A percentile compares a stretch with the other conserved stretches of the same genome.
phyloP scores from a whole-genome alignment of 495 filamentous ascomycete genomes.

The Entonaema liquescens region DNA sequence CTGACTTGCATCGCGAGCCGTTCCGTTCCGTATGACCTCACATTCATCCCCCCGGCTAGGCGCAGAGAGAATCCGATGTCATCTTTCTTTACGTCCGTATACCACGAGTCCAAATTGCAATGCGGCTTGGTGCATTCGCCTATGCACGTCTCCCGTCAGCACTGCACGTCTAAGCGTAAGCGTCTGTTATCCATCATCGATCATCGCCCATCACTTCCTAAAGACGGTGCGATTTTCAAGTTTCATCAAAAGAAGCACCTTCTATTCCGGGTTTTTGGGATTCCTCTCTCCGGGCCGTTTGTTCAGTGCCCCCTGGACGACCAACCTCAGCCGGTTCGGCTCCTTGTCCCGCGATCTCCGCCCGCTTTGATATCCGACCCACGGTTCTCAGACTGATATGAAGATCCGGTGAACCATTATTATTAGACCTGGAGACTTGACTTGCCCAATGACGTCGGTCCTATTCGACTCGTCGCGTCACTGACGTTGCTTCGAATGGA shows the following conservation, averaged over 20 bases:
- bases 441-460: slow-evolving; percentile 33
- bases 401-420: slow-evolving; percentile 29
- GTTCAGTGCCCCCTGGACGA: slow-evolving; percentile 20
- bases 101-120: slow-evolving; percentile 15
- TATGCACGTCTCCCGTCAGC: slow-evolving; percentile 27
- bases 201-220: neutral
- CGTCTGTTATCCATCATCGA: neutral
- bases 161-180: slow-evolving; percentile 1
- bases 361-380: slow-evolving; percentile 31
- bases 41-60: slow-evolving; percentile 24
- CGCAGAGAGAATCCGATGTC: slow-evolving; percentile 22
- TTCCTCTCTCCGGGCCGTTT: slow-evolving; percentile 27
- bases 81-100: slow-evolving; percentile 34
- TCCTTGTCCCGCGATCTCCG: slow-evolving; percentile 39
- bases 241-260: slow-evolving; percentile 10
- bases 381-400: slow-evolving; percentile 26
- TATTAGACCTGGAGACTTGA: slow-evolving; percentile 1
- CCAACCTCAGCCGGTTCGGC: slow-evolving; percentile 40
- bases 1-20: slow-evolving; percentile 32
- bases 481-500: slow-evolving; percentile 25
- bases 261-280: slow-evolving; percentile 19
- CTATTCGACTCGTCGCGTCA: slow-evolving; percentile 25
- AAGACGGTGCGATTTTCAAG: slow-evolving; percentile 10
- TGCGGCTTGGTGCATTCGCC: slow-evolving; percentile 39
- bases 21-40: slow-evolving; percentile 24